phyloP scores from a whole-genome alignment of 352 stramenopile genomes.

The Phytophthora sp. region DNA sequence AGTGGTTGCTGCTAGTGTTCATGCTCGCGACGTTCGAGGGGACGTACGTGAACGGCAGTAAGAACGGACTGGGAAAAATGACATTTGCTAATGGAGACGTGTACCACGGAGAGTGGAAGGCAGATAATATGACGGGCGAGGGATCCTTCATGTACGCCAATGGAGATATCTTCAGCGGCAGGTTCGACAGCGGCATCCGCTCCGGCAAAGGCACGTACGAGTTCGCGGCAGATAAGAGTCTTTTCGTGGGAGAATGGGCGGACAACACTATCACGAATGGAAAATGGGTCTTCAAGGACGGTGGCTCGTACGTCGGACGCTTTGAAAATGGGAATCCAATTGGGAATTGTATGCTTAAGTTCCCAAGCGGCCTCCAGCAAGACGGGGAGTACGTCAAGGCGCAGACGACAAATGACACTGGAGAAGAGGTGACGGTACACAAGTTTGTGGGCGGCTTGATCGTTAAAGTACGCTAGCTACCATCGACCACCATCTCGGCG shows the following conservation, averaged over 20 bases:
- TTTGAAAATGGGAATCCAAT: slow-evolving; percentile 90
- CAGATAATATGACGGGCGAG: slow-evolving; percentile 87
- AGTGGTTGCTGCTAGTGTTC: slow-evolving; percentile 55
- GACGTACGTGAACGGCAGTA: slow-evolving; percentile 84
- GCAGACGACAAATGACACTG: slow-evolving; percentile 46
- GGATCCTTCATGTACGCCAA: slow-evolving; percentile 93
- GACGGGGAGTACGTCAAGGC: slow-evolving; percentile 84
- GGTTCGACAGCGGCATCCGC: slow-evolving; percentile 83
- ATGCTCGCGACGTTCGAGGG: slow-evolving; percentile 86
- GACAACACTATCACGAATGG: slow-evolving; percentile 88
- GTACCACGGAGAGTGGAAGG: slow-evolving; percentile 91
- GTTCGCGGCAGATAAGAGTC: slow-evolving; percentile 80
- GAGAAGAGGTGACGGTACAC: slow-evolving; percentile 58
- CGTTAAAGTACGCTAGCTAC: slow-evolving; percentile 70
- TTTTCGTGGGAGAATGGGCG: slow-evolving; percentile 88
- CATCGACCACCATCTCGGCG: neutral
- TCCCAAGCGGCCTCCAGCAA: slow-evolving; percentile 86
- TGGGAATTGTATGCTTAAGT: slow-evolving; percentile 88
- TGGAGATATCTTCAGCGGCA: slow-evolving; percentile 91
- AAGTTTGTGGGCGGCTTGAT: slow-evolving; percentile 78
- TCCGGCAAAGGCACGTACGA: slow-evolving; percentile 90
- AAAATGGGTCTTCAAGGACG: slow-evolving; percentile 93
- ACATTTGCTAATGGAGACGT: slow-evolving; percentile 89
- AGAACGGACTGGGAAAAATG: slow-evolving; percentile 92
- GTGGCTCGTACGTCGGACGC: slow-evolving; percentile 77